Conservation (phyloP, 78 protist species). For the Pigoraptor vietnamica region DNA sequence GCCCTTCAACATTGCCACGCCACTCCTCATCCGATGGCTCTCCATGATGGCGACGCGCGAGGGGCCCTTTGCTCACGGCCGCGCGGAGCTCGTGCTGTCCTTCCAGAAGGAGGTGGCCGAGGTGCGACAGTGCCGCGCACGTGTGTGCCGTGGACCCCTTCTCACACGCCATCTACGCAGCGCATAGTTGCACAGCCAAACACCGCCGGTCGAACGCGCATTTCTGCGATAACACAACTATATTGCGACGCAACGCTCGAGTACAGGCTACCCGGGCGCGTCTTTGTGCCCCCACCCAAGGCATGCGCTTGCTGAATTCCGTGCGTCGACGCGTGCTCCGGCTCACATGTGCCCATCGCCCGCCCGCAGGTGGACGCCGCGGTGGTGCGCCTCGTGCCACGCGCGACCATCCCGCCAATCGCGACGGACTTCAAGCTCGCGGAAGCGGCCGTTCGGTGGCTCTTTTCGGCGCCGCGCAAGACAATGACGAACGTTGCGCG, state of each 20-base stretch:
- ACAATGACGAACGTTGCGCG: too few species aligned
- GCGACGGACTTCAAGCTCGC: neutral
- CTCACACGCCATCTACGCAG: too few species aligned
- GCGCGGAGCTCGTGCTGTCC: constrained; percentile 49
- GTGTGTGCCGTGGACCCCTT: neutral
- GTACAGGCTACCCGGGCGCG: constrained; percentile 22
- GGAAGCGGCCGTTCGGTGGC: neutral
- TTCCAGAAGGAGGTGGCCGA: constrained; percentile 60
- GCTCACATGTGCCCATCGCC: neutral
- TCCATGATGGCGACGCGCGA: constrained; percentile 20
- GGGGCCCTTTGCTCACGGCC: constrained; percentile 36
- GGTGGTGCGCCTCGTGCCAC: neutral
- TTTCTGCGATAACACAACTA: constrained; percentile 34
- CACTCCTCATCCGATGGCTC: constrained; percentile 50
- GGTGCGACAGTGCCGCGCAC: neutral
- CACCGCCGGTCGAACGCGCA: constrained; percentile 15
- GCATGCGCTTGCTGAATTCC: too few species aligned
- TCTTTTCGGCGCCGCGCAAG: too few species aligned
- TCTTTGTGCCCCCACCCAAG: constrained; percentile 68
- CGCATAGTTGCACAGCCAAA: constrained; percentile 28
- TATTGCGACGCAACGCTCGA: neutral
- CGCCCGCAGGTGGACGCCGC: neutral
- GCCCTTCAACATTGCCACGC: constrained; percentile 65
- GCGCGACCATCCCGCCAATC: neutral
- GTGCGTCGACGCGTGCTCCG: too few species aligned